Conservation (phyloP, 306 rosid species). For the Crataegus laevigata region DNA sequence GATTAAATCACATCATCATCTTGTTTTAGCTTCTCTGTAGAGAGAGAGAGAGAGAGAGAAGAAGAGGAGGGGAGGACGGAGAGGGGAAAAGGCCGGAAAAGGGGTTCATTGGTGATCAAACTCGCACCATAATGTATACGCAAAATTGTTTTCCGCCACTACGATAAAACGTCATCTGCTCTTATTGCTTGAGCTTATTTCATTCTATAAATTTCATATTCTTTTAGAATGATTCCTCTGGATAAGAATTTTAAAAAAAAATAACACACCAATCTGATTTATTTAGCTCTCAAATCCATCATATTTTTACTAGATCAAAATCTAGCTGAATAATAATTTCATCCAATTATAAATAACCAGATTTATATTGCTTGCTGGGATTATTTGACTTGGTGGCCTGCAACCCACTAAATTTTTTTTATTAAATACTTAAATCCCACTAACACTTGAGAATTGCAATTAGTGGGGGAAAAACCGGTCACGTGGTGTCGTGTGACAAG, state of each 20-base stretch:
- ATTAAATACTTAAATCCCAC: neutral
- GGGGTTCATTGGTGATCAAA: too few relatives aligned
- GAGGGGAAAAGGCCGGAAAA: too few relatives aligned
- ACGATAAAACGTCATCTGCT: too few relatives aligned
- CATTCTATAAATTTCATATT: neutral
- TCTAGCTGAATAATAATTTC: neutral
- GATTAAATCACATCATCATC: too few relatives aligned
- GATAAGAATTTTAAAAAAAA: neutral
- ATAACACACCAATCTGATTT: neutral
- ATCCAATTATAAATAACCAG: neutral
- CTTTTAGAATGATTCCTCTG: neutral
- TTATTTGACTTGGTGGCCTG: slow-evolving; percentile 17
- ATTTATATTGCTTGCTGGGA: neutral
- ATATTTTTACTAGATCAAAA: neutral
- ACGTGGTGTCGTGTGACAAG: slow-evolving; percentile 51
- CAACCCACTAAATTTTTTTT: slow-evolving; percentile 11
- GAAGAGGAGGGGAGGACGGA: too few relatives aligned
- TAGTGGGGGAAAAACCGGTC: slow-evolving; percentile 6
- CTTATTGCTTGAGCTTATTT: too few relatives aligned
- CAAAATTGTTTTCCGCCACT: too few relatives aligned
- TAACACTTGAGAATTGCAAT: neutral
- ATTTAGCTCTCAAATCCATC: neutral
- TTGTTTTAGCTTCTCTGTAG: too few relatives aligned
- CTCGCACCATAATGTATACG: too few relatives aligned
- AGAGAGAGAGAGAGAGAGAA: too few relatives aligned